Evolutionary conservation across 2,329 filamentous ascomycete genomes (phyloP).

Genomic region (Exophiala mesophila): DNA sequence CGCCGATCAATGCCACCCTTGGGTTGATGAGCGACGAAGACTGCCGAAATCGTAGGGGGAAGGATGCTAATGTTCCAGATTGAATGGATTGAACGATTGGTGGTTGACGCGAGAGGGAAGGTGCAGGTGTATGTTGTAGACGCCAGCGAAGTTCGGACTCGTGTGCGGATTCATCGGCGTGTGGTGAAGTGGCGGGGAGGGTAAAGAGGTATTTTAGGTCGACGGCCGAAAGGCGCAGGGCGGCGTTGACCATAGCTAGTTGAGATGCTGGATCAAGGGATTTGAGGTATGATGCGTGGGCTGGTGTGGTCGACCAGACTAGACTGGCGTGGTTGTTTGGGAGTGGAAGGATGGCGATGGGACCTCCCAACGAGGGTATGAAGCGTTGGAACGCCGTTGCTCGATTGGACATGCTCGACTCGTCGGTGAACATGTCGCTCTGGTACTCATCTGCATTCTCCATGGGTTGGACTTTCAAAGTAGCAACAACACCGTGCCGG

Average conservation of each 20-base stretch:
- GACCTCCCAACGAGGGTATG: slow-evolving; percentile 70
- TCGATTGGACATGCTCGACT: slow-evolving; percentile 26
- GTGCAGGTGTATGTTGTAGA: slow-evolving; percentile 60
- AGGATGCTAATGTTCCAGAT: slow-evolving; percentile 74
- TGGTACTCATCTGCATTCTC: slow-evolving; percentile 1
- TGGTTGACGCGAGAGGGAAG: slow-evolving; percentile 48
- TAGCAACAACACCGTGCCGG: slow-evolving; percentile 86
- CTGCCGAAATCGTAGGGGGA: slow-evolving; percentile 85
- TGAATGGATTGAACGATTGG: slow-evolving; percentile 67
- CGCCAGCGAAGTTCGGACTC: slow-evolving; percentile 71
- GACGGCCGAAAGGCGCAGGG: slow-evolving; percentile 72
- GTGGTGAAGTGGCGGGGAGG: slow-evolving; percentile 37
- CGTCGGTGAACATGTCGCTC: slow-evolving; percentile 38
- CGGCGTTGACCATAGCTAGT: slow-evolving; percentile 83
- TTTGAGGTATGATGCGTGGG: slow-evolving; percentile 74
- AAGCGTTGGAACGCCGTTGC: slow-evolving; percentile 87
- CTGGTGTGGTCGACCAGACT: slow-evolving; percentile 89
- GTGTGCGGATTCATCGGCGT: slow-evolving; percentile 17
- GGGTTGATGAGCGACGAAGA: slow-evolving; percentile 90
- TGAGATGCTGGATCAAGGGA: slow-evolving; percentile 68
- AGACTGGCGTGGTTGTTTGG: slow-evolving; percentile 78
- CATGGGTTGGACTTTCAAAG: slow-evolving; percentile 62
- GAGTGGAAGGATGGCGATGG: slow-evolving; percentile 84
- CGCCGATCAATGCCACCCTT: slow-evolving; percentile 85
- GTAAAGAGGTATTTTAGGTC: slow-evolving; percentile 82